These are phyloP conservation scores for Cercospora zeae-maydis DNA, from an alignment of 2,329 filamentous ascomycete species.

Conservation along the genomic window DNA sequence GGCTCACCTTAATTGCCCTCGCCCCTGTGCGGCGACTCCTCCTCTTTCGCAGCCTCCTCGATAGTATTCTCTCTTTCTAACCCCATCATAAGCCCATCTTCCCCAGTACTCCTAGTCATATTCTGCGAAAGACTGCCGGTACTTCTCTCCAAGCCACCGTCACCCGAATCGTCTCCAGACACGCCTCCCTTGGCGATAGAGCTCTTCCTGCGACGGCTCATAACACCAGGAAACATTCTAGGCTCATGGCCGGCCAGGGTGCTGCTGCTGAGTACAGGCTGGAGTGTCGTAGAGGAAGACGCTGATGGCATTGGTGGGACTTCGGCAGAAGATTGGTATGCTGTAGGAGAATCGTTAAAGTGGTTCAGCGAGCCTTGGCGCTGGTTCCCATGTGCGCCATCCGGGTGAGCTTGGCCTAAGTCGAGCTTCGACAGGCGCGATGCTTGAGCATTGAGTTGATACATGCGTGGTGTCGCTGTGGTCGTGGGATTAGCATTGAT, in stretches of 20 bases:
- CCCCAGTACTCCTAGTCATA: constrained; percentile 10
- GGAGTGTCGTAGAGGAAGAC: constrained; percentile 32
- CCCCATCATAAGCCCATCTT: constrained; percentile 16
- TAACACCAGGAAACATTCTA: constrained; percentile 67
- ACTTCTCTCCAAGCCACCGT: constrained; percentile 22
- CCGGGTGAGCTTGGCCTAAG: constrained; percentile 30
- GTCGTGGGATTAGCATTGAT: constrained; percentile 26
- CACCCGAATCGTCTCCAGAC: constrained; percentile 15
- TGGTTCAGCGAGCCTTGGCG: constrained; percentile 5
- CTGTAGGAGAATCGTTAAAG: constrained; percentile 14
- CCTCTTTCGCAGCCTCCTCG: constrained; percentile 22
- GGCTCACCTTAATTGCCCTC: not conserved
- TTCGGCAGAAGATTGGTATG: constrained; percentile 5
- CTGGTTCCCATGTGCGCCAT: constrained; percentile 18
- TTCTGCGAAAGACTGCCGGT: constrained; percentile 19
- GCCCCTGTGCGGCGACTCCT: constrained; percentile 17
- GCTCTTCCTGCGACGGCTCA: constrained; percentile 45
- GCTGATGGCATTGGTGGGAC: constrained; percentile 12
- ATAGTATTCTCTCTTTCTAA: constrained; percentile 20
- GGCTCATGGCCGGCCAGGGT: constrained; percentile 56
- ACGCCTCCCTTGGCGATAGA: constrained; percentile 15
- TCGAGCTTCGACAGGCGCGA: constrained; percentile 38
- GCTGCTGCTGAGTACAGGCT: constrained; percentile 46
- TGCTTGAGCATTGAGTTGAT: constrained; percentile 35
- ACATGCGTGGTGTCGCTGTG: constrained; percentile 31